Evolutionary conservation across 768 basidiomycete species (phyloP), one percentile per base, ranked within the genome.

Genomic region (Russula sp.): DNA sequence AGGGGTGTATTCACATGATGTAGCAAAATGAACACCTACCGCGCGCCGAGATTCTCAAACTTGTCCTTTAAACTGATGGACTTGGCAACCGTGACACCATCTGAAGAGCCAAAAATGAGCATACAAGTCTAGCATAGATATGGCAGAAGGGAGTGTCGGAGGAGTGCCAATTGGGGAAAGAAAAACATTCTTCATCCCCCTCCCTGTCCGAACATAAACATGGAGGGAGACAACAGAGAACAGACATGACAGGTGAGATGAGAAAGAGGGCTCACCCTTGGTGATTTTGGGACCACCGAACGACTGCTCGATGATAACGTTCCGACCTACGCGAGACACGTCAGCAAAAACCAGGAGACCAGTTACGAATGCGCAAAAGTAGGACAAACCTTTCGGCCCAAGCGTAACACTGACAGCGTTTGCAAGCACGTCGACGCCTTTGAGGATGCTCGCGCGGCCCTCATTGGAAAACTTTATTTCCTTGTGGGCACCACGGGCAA

Each of bases 1-100:
- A 20, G 29, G 25, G 25, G 50, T 42, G 50, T 65, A 25, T 38
- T 29, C 14, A 10, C 14, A 25, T 6, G 34, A 22, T 36, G 9
- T 9, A 25, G 61, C 0, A 43, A 16, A 51, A n/a, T 7, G n/a
- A 55, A 42, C 8, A 73, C 86, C 68, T 75, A 95, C 93, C 93
- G 89, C 70, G 95, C 94, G 71, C 95, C 94, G 60, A 98, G 89
- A 81, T 98, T 98, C 81, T 98, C 93, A 71, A 98, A 98, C 76
- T 95, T 97, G 84, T 98, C 93, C 77, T 98, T 86, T 69, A 98
- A 83, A 6, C 85, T 79, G 68, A 99, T 93, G 41, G 93, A 79
- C 80, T 98, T 99, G 61, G 96, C 96, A 42, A 98, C 96, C 32
- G 94, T 96, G 20, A 97, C 96, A 85, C 95, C 96, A 74, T 98